Conservation (phyloP, 305 asterid species). For the Solanum hybrid region DNA sequence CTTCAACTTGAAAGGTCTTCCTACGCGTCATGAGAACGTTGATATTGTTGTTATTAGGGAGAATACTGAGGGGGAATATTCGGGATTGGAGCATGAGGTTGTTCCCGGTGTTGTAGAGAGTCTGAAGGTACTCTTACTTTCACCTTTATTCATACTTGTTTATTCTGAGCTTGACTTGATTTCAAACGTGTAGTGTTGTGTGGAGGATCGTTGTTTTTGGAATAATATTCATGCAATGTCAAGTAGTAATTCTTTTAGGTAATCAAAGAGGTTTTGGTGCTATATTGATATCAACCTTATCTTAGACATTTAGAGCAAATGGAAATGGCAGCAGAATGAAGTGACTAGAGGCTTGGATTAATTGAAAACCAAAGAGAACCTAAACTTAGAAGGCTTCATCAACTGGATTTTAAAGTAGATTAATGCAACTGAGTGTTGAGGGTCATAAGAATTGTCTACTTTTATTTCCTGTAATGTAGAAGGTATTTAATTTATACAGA, state of each 20-base stretch:
- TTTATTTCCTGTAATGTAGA: background rate
- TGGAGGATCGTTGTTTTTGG: background rate
- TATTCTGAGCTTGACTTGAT: background rate
- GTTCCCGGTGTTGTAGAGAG: constrained; percentile 97
- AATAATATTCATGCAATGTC: background rate
- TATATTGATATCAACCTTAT: background rate
- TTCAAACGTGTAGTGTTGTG: background rate
- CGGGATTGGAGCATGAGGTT: constrained; percentile 96
- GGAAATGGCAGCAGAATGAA: background rate
- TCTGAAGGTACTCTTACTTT: constrained; percentile 48
- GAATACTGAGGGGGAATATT: constrained; percentile 89
- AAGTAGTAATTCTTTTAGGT: background rate
- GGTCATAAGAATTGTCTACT: background rate
- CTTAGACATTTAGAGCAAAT: background rate
- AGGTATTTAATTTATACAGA: background rate
- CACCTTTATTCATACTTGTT: background rate
- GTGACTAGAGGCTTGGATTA: background rate
- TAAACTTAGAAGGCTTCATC: background rate
- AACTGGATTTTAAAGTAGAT: background rate
- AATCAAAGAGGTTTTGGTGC: background rate
- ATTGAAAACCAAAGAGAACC: background rate
- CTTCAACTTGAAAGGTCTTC: constrained; percentile 65
- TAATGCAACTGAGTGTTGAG: background rate
- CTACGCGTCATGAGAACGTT: constrained; percentile 73
- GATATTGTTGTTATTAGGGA: constrained; percentile 91